phyloP scores from a whole-genome alignment of 164 flowering plant species.

The Warburgia ugandensis region DNA sequence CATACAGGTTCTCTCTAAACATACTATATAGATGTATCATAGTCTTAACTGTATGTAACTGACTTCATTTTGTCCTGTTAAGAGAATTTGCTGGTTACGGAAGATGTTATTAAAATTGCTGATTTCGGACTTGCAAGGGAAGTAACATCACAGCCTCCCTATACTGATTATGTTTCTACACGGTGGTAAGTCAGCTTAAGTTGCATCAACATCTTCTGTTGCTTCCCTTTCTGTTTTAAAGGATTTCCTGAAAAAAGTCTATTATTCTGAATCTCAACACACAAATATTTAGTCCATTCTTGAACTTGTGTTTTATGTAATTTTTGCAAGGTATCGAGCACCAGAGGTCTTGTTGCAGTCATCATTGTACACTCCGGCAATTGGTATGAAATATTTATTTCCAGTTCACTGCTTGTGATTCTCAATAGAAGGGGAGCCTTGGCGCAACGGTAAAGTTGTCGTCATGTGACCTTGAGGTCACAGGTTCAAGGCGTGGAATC shows the following conservation, averaged over 20 bases:
- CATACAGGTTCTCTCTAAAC: too few species aligned
- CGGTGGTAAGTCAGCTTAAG: constrained; percentile 51
- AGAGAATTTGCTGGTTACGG: constrained; percentile 87
- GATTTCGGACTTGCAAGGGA: constrained; percentile 94
- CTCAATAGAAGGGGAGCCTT: too few species aligned
- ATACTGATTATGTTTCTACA: constrained; percentile 86
- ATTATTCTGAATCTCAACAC: too few species aligned
- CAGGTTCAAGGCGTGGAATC: too few species aligned
- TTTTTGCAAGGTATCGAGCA: constrained; percentile 91
- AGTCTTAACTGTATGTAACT: not conserved
- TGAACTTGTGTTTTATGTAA: constrained; percentile 4
- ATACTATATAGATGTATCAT: not conserved
- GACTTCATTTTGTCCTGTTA: constrained; percentile 6
- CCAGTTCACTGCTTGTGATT: not conserved
- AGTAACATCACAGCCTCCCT: constrained; percentile 69
- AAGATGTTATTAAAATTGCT: constrained; percentile 71
- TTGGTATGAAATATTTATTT: constrained; percentile 36
- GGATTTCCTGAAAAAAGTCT: not conserved
- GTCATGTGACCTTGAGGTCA: too few species aligned
- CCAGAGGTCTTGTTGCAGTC: constrained; percentile 89
- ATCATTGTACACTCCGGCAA: constrained; percentile 66
- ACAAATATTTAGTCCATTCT: not conserved
- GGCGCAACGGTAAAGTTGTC: too few species aligned
- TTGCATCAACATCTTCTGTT: not conserved
- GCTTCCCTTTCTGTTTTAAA: not conserved